These are phyloP conservation scores for Dovyalis caffra DNA, from an alignment of 345 rosid genomes.

Conservation along the genomic window DNA sequence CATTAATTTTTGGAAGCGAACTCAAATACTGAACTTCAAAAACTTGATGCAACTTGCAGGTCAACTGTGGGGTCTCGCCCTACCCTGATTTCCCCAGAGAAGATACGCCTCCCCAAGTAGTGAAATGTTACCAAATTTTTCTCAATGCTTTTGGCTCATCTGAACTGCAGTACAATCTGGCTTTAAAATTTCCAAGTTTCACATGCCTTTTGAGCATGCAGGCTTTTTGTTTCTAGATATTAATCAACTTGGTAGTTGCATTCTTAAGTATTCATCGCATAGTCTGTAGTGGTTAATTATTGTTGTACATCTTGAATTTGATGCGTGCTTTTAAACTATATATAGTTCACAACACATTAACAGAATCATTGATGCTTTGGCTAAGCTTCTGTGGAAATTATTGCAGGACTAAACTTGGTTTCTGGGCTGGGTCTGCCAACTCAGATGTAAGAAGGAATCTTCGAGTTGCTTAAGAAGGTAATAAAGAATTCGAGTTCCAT, in stretches of 20 bases:
- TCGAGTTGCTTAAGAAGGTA: constrained; percentile 4
- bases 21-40: neutral
- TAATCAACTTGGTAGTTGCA: neutral
- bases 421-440: constrained; percentile 97
- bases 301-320: neutral
- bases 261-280: neutral
- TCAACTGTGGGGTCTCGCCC: neutral
- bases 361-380: too few species aligned
- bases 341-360: neutral
- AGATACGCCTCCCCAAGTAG: neutral
- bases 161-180: neutral
- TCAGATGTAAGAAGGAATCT: constrained; percentile 90
- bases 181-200: neutral
- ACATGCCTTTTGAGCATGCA: neutral
- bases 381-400: neutral
- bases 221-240: neutral
- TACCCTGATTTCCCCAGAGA: neutral
- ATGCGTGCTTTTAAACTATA: neutral
- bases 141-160: neutral
- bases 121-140: neutral
- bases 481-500: constrained; percentile 74
- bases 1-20: neutral
- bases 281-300: neutral
- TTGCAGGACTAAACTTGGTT: constrained; percentile 84
- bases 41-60: neutral